Base-by-base conservation (phyloP, 192 early-diverging fungal species). In the Coemansia erecta region DNA sequence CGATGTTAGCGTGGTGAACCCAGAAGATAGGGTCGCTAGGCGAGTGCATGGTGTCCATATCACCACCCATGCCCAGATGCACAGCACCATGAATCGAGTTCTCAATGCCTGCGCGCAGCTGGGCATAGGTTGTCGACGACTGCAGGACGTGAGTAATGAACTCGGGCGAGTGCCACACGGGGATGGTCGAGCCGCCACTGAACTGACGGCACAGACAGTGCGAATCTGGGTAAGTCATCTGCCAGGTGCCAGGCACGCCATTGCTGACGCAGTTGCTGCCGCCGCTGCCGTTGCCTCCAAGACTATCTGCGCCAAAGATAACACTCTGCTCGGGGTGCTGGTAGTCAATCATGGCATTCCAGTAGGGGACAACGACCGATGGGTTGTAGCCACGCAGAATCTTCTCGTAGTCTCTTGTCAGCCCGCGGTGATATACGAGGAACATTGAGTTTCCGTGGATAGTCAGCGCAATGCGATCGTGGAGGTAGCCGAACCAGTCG, bases 1-100 rank as follows among this genome's bases (percentile, higher is more conserved):
- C 87, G 45, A 85, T 71, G 61, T 81, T 82, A 28, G 75, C 65
- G 54, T 88, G 87, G 70, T 86, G 85, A 45, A 86, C 47, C 64
- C 71, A 85, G 68, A 88, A 88, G 18, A 85, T 57, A 1, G 85
- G 84, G 56, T 88, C 87, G 44, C 54, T 48, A 13, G 81, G 67
- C 45, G 83, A 80, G 58, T 71, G 67, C 70, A 83, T 80, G 2
- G 72, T 77, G 47, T 58, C 60, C 79, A 81, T 79, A 51, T 82
- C 82, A 28, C 73, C 79, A 35, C 66, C 61, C 54, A 82, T n/a
- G 11, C 57, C 60, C 46, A 79, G 39, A 49, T 82, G 81, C 31
- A 74, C 68, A 12, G 61, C 49, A 0, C 81, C 81, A 39, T 82
- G 81, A n/a, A 72, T 41, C 22, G 56, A 68, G 68, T 69, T 72